Evolutionary conservation across 805 yeast genomes (phyloP), one percentile per base, ranked within the genome.

Genomic region (Starmerella stellata): DNA sequence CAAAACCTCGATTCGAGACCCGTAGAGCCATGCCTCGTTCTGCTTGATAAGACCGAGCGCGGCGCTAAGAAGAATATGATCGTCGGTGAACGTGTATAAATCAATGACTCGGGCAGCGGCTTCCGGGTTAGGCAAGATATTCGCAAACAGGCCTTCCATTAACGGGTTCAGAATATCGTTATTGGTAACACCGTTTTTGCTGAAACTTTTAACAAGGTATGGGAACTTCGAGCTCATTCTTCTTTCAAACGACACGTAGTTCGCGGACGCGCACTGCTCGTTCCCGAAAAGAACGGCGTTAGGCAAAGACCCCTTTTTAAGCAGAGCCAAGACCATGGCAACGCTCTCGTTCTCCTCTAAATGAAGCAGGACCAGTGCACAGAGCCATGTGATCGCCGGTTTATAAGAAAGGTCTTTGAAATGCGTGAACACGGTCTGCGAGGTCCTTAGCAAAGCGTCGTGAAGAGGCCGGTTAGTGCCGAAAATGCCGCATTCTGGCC

Each of bases 21-120:
- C 78, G 51, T 63, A 72, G 24, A 75, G 59, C 47, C 66, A 68
- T 41, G 63, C 68, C 34, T 66, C 68, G 16, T 70, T 56, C 31
- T 61, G 59, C 19, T 62, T 60, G 32, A 77, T 51, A 13, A 74
- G 52, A 0, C 72, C 78, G n/a, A 76, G 52, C 2, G 68, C 59
- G 9, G 66, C 63, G 17, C 76, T 62, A 32, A 72, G 55, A 36
- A 76, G 50, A 44, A 74, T 62, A 1, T 66, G 55, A 46, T 71
- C 78, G 5, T 75, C 74, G 51, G 75, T 81, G 51, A 74, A 74
- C 9, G 74, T 52, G 51, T 64, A 65, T 4, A 75, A 59, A 51
- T 77, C 85, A 43, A 77, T 48, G 5, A 76, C 46, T 14, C 72
- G 63, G 20, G 64, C 57, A 5, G 68, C 53, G 1, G 65, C 53